These are phyloP conservation scores for Microsporum audouinii DNA, from an alignment of 2,329 filamentous ascomycete genomes.

Conservation along the genomic window DNA sequence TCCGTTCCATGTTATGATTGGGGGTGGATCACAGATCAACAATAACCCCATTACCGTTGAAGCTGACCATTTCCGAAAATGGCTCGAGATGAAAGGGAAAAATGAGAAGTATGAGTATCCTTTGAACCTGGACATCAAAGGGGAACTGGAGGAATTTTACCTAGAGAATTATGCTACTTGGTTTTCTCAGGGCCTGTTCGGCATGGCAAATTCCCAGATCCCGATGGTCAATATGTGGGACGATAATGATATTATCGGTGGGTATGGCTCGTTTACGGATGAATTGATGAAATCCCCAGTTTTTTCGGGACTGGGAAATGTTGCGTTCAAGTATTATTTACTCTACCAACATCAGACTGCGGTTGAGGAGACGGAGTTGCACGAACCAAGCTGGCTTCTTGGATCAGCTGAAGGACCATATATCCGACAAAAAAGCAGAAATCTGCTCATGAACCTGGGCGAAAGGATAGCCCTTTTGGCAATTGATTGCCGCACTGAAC, in stretches of 20 bases:
- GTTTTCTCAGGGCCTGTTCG: constrained; percentile 92
- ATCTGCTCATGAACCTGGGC: constrained; percentile 74
- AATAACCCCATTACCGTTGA: constrained; percentile 74
- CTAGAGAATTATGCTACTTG: constrained; percentile 80
- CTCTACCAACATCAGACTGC: constrained; percentile 95
- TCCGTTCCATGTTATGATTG: constrained; percentile 97
- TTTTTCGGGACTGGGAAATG: constrained; percentile 75
- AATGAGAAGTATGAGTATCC: constrained; percentile 66
- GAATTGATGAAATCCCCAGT: constrained; percentile 84
- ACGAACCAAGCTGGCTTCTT: constrained; percentile 85
- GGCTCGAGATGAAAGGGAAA: constrained; percentile 71
- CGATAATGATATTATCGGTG: constrained; percentile 85
- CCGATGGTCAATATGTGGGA: constrained; percentile 98
- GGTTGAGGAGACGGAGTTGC: constrained; percentile 62
- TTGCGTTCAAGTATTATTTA: constrained; percentile 98
- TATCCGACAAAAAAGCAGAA: constrained; percentile 75
- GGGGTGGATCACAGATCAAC: constrained; percentile 93
- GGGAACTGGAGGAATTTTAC: constrained; percentile 80
- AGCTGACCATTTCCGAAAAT: constrained; percentile 65
- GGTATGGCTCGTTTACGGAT: constrained; percentile 85
- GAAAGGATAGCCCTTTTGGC: constrained; percentile 70
- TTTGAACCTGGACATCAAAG: constrained; percentile 71
- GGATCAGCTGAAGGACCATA: constrained; percentile 74
- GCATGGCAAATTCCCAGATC: constrained; percentile 86
- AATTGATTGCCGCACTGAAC: constrained; percentile 82